These are phyloP conservation scores for Fusarium graminum DNA, from an alignment of 2,329 filamentous ascomycete genomes.

Conservation along the genomic window DNA sequence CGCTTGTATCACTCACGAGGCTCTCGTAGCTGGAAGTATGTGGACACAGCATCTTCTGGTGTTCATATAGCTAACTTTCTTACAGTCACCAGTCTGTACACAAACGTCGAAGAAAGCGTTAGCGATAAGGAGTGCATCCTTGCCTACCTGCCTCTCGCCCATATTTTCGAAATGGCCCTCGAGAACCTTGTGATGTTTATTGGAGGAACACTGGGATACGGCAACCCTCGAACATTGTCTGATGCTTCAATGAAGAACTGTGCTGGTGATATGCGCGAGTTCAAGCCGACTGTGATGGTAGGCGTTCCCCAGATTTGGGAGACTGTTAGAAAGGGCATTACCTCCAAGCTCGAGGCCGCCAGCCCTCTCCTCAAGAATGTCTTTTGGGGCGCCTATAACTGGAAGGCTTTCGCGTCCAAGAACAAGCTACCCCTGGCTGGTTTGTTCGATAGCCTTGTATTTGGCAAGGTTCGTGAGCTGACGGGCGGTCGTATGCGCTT, in stretches of 20 bases:
- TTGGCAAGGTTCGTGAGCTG: slow-evolving; percentile 90
- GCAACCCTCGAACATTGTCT: slow-evolving; percentile 88
- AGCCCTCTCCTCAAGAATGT: slow-evolving; percentile 78
- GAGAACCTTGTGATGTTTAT: slow-evolving; percentile 92
- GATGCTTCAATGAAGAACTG: slow-evolving; percentile 90
- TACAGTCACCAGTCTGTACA: slow-evolving; percentile 80
- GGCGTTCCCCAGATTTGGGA: slow-evolving; percentile 98
- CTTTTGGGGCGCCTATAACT: slow-evolving; percentile 77
- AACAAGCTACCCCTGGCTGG: slow-evolving; percentile 74
- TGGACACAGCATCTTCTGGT: slow-evolving; percentile 51
- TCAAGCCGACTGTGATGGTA: slow-evolving; percentile 88
- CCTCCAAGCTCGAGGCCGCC: slow-evolving; percentile 79
- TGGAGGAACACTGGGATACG: slow-evolving; percentile 93
- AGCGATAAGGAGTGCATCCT: slow-evolving; percentile 83
- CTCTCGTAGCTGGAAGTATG: slow-evolving; percentile 77
- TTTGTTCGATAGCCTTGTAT: slow-evolving; percentile 85
- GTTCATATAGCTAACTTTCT: slow-evolving; percentile 34
- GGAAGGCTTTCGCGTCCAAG: slow-evolving; percentile 70
- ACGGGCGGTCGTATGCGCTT: slow-evolving; percentile 91
- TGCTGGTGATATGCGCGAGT: slow-evolving; percentile 92
- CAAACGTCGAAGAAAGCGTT: slow-evolving; percentile 82
- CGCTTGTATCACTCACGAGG: slow-evolving; percentile 83
- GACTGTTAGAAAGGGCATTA: slow-evolving; percentile 94
- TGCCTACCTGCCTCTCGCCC: slow-evolving; percentile 92
- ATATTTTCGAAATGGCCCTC: slow-evolving; percentile 96